Conservation (phyloP, 345 rosid species). For the Sonneratia caseolaris region DNA sequence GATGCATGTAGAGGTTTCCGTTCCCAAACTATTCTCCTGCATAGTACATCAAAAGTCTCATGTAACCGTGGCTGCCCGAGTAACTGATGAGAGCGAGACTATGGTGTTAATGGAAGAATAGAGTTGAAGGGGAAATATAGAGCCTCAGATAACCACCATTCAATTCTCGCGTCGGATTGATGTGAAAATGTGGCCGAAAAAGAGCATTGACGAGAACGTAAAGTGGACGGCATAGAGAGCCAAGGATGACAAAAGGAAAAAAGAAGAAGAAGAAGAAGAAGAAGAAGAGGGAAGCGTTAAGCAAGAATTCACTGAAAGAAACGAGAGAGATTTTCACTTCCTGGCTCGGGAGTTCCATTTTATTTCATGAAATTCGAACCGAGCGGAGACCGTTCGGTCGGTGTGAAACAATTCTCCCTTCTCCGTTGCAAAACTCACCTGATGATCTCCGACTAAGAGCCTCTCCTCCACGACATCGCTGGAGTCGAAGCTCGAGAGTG, state of each 20-base stretch:
- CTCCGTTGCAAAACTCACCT: constrained; percentile 1
- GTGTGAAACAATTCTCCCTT: background rate
- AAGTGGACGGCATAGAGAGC: background rate
- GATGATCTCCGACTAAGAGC: background rate
- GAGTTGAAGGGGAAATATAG: constrained; percentile 1
- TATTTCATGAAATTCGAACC: background rate
- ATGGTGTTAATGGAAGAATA: background rate
- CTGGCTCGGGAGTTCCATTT: background rate
- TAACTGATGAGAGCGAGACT: background rate
- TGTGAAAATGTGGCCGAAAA: background rate
- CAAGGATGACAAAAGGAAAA: background rate
- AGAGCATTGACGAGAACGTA: background rate
- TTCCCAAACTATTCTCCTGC: constrained; percentile 36
- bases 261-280: too few species aligned
- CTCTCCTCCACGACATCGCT: constrained; percentile 1
- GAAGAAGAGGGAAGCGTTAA: background rate
- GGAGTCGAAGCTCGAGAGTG: constrained; percentile 3
- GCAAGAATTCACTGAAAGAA: background rate
- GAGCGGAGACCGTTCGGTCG: background rate
- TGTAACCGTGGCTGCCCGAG: background rate
- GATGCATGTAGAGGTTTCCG: constrained; percentile 27
- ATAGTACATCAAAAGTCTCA: background rate
- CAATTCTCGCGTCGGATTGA: background rate
- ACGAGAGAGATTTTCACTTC: background rate
- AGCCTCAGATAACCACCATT: background rate